Percentiles rank a stretch among this genome's conserved stretches.
phyloP scores from a whole-genome alignment of 2,329 filamentous ascomycete genomes.

The Lachnellula cervina region DNA sequence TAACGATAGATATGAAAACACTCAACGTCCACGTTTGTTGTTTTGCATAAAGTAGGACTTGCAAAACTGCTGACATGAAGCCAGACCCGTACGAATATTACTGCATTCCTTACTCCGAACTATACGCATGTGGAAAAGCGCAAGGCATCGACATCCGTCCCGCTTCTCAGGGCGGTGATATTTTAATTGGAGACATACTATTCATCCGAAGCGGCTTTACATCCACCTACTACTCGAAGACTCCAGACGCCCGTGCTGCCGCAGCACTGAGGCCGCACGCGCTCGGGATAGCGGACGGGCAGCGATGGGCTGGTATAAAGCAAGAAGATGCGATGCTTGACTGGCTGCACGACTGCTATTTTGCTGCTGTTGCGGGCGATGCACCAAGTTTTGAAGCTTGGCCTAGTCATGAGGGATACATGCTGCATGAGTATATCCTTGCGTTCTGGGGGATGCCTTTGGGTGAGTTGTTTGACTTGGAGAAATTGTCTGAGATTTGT shows the following conservation, averaged over 20 bases:
- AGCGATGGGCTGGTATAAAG: conserved; percentile 43
- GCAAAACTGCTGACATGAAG: neutral
- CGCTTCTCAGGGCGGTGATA: conserved; percentile 40
- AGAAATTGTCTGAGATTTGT: conserved; percentile 29
- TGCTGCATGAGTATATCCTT: conserved; percentile 31
- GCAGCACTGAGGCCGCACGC: conserved; percentile 35
- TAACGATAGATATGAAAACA: no score
- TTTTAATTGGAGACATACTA: conserved; percentile 49
- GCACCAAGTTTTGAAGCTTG: conserved; percentile 39
- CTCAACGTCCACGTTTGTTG: no score
- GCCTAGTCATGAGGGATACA: conserved; percentile 24
- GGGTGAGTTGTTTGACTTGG: conserved; percentile 32
- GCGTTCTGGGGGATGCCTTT: conserved; percentile 32
- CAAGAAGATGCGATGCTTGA: conserved; percentile 41
- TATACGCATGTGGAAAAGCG: conserved; percentile 25
- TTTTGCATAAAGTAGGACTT: no score
- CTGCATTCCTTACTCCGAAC: conserved; percentile 23
- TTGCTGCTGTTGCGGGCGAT: conserved; percentile 41
- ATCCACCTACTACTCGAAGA: conserved; percentile 32
- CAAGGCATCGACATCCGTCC: conserved; percentile 31
- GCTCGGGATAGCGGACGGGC: conserved; percentile 33
- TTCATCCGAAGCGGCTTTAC: conserved; percentile 47
- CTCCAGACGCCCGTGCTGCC: conserved; percentile 34
- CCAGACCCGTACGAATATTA: conserved; percentile 29
- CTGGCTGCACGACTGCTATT: conserved; percentile 38